Base-by-base conservation (phyloP, 2,329 filamentous ascomycete genomes). In the Huntiella savannae region DNA sequence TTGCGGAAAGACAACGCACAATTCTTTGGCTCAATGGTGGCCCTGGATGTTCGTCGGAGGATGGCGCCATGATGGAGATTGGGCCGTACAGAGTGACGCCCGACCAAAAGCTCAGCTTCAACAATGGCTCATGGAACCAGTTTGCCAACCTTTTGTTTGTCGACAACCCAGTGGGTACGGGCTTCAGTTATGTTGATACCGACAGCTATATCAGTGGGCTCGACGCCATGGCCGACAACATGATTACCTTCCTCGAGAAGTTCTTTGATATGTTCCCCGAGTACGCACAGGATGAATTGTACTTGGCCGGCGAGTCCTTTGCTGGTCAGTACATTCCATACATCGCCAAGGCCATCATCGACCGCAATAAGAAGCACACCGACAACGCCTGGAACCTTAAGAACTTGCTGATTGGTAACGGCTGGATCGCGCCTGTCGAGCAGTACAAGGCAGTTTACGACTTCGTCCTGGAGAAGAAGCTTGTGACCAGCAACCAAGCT, bases 1-100 rank as follows among this genome's bases (percentile, higher is more conserved):
- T 98, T 54, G 88, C 86, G 48, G 83, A 96, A 59, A 76, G 73
- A 55, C 83, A 91, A 60, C 76, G 91, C 49, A 94, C 87, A 2
- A 82, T 98, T 8, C 78, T 98, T 57, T 98, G 92, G 91, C 66
- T 98, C 49, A 98, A 98, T 59, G 92, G 91, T 46, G 92, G 91
- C 0, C 91, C 91, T 1, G 91, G 92, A 22, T 98, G 91, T 63
- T 95, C 86, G 61, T 96, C 88, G 22, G 87, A 95, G 70, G 92
- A 98, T 60, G 91, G 88, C 54, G 86, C 85, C 2, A 63, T 96
- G 68, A 96, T 96, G 73, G 91, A 98, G 62, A 75, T 98, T 52
- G 91, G 91, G 0, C 91, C 91, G 2, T 98, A 95, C 61, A 71
- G 91, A 53, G 65, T 98, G 48, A 79, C 81, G 57, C 73, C 88